These are phyloP conservation scores for Sonneratia caseolaris DNA, from an alignment of 345 rosid genomes.

Conservation along the genomic window DNA sequence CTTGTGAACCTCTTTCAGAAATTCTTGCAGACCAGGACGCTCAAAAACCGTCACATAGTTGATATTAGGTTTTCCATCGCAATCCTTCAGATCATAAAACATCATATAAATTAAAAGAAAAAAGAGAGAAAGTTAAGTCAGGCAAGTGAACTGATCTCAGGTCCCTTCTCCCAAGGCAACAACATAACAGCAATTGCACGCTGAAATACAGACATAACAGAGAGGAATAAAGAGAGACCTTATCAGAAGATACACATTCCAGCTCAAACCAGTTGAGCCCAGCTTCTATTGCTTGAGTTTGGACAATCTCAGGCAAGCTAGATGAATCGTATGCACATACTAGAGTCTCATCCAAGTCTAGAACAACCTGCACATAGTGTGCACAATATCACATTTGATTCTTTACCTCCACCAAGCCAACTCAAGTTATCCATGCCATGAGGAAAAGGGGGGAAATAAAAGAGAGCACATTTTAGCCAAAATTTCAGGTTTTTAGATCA, in stretches of 20 bases:
- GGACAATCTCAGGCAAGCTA: constrained; percentile 32
- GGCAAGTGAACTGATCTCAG: not conserved
- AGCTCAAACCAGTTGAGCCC: constrained; percentile 58
- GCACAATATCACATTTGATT: not conserved
- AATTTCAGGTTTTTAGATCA: not conserved
- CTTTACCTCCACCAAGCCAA: not conserved
- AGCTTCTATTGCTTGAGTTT: constrained; percentile 39
- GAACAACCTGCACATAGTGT: constrained; percentile 33
- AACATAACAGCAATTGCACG: not conserved
- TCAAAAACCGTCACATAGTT: constrained; percentile 47
- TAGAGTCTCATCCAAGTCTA: constrained; percentile 62
- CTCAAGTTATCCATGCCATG: not conserved
- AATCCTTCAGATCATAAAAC: constrained; percentile 26
- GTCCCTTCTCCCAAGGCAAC: not conserved
- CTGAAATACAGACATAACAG: not conserved
- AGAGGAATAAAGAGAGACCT: constrained; percentile 19
- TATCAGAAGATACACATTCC: constrained; percentile 44
- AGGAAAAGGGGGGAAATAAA: not conserved
- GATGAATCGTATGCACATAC: constrained; percentile 56
- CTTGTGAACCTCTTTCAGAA: constrained; percentile 33
- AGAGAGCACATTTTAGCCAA: not conserved
- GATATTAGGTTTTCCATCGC: constrained; percentile 31
- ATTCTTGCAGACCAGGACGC: constrained; percentile 50
- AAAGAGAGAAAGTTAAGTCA: not conserved
- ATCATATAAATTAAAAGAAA: not conserved